phyloP scores from a whole-genome alignment of 257 asterid genomes.

The Salvia hispanica region DNA sequence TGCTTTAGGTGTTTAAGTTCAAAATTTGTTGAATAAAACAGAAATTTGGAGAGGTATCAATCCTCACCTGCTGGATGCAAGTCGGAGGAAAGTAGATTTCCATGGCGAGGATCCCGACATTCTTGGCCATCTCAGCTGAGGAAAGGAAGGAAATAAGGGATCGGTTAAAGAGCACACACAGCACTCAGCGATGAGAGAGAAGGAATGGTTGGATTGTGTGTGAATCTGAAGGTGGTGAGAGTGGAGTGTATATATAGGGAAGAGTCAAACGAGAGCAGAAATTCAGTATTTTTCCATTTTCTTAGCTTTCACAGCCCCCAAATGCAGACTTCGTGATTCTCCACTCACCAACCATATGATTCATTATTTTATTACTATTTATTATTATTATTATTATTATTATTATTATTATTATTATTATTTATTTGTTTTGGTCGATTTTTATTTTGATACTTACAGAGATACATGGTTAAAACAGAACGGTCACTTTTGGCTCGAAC shows the following conservation, averaged over 20 bases:
- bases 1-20: constrained; percentile 22
- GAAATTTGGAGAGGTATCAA: background rate
- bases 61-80: constrained; percentile 86
- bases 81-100: constrained; percentile 95
- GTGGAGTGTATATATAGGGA: constrained; percentile 35
- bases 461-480: no score
- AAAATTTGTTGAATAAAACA: background rate
- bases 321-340: constrained; percentile 58
- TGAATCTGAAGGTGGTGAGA: constrained; percentile 30
- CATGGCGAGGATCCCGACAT: constrained; percentile 97
- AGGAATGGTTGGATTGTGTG: constrained; percentile 24
- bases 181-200: background rate
- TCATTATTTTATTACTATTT: background rate
- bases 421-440: no score
- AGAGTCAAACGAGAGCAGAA: constrained; percentile 20
- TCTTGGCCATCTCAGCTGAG: constrained; percentile 49
- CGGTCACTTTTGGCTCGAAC: no score
- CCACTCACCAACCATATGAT: constrained; percentile 37
- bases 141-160: constrained; percentile 31
- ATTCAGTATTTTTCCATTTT: constrained; percentile 36
- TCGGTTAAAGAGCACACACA: constrained; percentile 26
- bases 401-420: no score
- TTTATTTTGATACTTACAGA: no score
- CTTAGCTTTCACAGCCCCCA: constrained; percentile 52
- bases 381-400: no score